Conservation (phyloP, 176 grass and related monocot genomes). For the Ampelocalamus luodianensis region DNA sequence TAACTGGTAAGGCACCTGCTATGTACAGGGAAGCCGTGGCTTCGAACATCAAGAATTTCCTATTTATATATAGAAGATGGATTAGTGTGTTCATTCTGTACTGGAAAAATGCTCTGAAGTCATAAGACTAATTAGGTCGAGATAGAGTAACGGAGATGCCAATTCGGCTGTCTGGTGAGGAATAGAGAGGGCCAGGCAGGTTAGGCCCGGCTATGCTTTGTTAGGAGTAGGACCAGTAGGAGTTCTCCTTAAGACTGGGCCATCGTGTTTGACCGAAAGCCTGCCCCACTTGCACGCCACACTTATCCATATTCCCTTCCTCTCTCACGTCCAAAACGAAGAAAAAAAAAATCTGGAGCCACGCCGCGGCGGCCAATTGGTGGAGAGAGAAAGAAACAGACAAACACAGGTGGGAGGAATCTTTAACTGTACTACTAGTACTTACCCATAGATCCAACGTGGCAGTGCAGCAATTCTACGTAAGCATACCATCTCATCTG, state of each 20-base stretch:
- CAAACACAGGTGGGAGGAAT: not conserved
- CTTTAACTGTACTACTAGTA: not conserved
- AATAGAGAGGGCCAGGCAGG: slow-evolving; percentile 29
- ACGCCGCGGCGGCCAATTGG: slow-evolving; percentile 5
- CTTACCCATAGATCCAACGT: not conserved
- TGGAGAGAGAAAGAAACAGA: slow-evolving; percentile 20
- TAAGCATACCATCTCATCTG: no score
- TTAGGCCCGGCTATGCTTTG: not conserved
- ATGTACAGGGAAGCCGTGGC: no score
- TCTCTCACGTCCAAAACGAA: not conserved
- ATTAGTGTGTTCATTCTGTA: not conserved
- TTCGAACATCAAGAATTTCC: no score
- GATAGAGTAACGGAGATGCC: not conserved
- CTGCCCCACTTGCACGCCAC: not conserved
- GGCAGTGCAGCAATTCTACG: no score
- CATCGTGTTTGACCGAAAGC: slow-evolving; percentile 32
- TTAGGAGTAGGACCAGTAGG: not conserved
- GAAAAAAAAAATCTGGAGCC: not conserved
- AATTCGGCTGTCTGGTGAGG: slow-evolving; percentile 23
- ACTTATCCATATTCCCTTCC: slow-evolving; percentile 23
- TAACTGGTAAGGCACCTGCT: no score
- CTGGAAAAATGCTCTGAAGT: not conserved
- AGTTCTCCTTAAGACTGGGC: not conserved
- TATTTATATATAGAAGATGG: no score
- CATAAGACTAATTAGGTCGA: not conserved